These are phyloP conservation scores for Aureobasidium melanogenum DNA, from an alignment of 2,329 filamentous ascomycete genomes.

Conservation along the genomic window DNA sequence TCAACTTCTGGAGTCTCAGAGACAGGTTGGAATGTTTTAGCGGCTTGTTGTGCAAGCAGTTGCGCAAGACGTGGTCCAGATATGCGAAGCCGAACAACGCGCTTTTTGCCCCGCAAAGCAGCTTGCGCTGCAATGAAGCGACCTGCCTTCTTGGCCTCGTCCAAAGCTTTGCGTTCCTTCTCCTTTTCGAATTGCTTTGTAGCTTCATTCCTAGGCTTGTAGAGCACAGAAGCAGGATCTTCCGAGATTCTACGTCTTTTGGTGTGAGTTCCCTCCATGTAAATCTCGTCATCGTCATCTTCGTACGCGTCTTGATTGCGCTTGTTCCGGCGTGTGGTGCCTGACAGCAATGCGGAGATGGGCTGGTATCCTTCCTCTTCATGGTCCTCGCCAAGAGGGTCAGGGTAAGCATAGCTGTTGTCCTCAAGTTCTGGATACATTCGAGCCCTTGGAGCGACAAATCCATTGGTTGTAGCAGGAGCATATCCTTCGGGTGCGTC, in stretches of 20 bases:
- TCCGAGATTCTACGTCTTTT: slow-evolving; percentile 27
- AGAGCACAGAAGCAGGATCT: slow-evolving; percentile 10
- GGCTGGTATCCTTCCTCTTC: slow-evolving; percentile 19
- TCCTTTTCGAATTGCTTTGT: slow-evolving; percentile 40
- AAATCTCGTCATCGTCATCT: slow-evolving; percentile 27
- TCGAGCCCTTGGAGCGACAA: slow-evolving; percentile 19
- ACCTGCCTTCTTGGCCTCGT: slow-evolving; percentile 34
- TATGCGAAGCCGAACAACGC: slow-evolving; percentile 33
- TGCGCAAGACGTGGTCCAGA: slow-evolving; percentile 28
- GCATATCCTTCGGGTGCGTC: slow-evolving; percentile 23
- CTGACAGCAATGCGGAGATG: slow-evolving; percentile 14
- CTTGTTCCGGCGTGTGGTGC: slow-evolving; percentile 15
- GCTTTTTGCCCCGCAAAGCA: slow-evolving; percentile 36
- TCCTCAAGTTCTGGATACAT: slow-evolving; percentile 24
- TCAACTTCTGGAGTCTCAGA: not conserved
- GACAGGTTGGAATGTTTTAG: slow-evolving; percentile 14
- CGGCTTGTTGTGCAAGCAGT: slow-evolving; percentile 25
- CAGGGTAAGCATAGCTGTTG: slow-evolving; percentile 19
- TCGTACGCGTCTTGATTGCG: slow-evolving; percentile 18
- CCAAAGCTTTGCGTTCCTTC: slow-evolving; percentile 32
- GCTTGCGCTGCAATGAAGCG: slow-evolving; percentile 39
- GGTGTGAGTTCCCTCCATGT: slow-evolving; percentile 25
- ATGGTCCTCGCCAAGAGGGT: slow-evolving; percentile 20
- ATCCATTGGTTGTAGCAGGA: slow-evolving; percentile 21
- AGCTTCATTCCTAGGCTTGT: slow-evolving; percentile 31